Evolutionary conservation across 2,329 filamentous ascomycete species (phyloP), one percentile per base, ranked within the genome.

Genomic region (Sporothrix schenckii): DNA sequence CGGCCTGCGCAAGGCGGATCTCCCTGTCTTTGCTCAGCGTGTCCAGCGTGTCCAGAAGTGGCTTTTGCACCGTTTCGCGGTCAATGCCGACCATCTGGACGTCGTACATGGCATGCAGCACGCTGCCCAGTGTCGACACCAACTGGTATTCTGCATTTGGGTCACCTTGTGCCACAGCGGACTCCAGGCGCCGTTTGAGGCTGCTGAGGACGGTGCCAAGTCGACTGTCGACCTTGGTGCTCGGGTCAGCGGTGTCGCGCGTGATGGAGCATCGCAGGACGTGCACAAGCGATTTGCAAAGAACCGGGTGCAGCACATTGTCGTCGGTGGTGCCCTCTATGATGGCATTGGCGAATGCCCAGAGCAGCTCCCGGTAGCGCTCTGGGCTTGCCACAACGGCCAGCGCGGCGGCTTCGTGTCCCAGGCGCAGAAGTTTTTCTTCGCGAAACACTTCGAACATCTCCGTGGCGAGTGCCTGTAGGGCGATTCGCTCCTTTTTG

Each of bases 81-180:
- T n/a, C 24, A 16, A 66, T 50, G 47, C 63, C 63, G 1, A 9
- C 14, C 16, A 24, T 53, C 13, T 66, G 50, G 47, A 41, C 49
- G 27, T 66, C 49, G 44, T 66, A 52, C 63, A 66, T 66, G 49
- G 63, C 63, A 30, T 66, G 41, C 16, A 66, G 21, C 3, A 66
- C 63, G 19, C 11, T 49, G 6, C 13, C 41, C 30, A 66, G 47
- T 7, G 63, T 53, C 10, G 10, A 16, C 14, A 54, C 24, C 52
- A 66, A 39, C 27, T 53, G 47, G 63, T 53, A 66, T 30, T 66
- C 19, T 13, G 63, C 27, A 7, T 66, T 16, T 9, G 30, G 47
- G 11, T 39, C 63, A 1, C 14, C 30, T 30, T 53, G 63, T 4
- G 4, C 21, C n/a, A 54, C 24, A 73, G 6, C 16, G n/a, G 11